phyloP scores from a whole-genome alignment of 2,329 filamentous ascomycete species.

The Phyllachora maydis region DNA sequence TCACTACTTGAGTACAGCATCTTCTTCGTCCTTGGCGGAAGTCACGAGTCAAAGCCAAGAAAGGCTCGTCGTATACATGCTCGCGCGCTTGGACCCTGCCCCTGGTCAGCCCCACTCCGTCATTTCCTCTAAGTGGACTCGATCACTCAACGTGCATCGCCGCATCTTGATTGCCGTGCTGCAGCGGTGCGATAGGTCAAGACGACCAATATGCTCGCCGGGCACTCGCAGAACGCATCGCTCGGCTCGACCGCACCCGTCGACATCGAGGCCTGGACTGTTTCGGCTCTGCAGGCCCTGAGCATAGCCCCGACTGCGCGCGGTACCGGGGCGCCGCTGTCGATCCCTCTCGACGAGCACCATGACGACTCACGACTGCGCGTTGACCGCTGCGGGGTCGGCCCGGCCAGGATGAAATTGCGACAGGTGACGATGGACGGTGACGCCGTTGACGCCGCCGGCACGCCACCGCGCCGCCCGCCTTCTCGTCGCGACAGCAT shows the following conservation, averaged over 20 bases:
- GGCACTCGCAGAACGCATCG: no score
- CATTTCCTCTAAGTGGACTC: no score
- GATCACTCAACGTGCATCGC: no score
- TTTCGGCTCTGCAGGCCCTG: conserved; percentile 32
- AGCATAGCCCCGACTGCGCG: conserved; percentile 32
- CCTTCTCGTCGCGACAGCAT: conserved; percentile 31
- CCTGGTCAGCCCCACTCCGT: no score
- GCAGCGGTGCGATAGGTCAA: no score
- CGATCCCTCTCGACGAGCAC: conserved; percentile 62
- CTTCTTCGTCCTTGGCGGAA: no score
- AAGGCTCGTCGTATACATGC: no score
- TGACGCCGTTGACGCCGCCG: conserved; percentile 6
- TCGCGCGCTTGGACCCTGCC: no score
- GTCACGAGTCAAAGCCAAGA: no score
- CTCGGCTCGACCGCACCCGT: conserved; percentile 16
- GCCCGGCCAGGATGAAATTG: conserved; percentile 6
- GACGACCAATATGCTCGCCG: no score
- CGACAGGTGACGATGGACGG: conserved; percentile 7
- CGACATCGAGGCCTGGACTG: conserved; percentile 49
- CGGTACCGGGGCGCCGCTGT: conserved; percentile 41
- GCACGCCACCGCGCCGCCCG: conserved; percentile 18
- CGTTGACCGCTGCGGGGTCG: conserved; percentile 3
- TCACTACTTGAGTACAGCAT: no score
- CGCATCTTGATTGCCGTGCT: no score
- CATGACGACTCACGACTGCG: conserved; percentile 10